Conservation (phyloP, 164 flowering plant species). For the Litsea cubeba region DNA sequence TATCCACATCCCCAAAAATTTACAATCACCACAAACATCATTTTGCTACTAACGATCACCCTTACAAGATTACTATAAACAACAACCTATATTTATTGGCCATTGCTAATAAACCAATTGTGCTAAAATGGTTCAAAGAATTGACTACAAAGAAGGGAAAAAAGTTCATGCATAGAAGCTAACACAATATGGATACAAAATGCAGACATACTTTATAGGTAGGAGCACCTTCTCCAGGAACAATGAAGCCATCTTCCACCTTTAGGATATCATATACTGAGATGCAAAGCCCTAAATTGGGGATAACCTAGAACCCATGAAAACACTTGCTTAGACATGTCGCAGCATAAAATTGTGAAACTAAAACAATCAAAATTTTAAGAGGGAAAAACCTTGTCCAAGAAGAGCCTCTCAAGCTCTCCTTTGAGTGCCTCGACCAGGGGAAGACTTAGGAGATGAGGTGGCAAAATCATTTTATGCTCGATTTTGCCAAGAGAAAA, state of each 20-base stretch:
- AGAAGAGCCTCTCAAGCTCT: conserved; percentile 53
- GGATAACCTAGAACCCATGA: conserved; percentile 45
- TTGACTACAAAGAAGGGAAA: neutral
- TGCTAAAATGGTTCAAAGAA: neutral
- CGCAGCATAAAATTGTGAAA: neutral
- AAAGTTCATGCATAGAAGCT: neutral
- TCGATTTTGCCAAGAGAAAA: conserved; percentile 62
- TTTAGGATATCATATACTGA: conserved; percentile 57
- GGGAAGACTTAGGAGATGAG: conserved; percentile 51
- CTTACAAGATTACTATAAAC: too few species aligned
- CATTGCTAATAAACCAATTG: neutral
- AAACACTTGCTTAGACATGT: neutral
- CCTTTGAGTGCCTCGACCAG: conserved; percentile 44
- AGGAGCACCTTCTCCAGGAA: conserved; percentile 68
- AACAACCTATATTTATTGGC: neutral
- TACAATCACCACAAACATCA: too few species aligned
- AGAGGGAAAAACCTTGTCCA: conserved; percentile 53
- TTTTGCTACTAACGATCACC: too few species aligned
- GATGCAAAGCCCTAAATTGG: conserved; percentile 63
- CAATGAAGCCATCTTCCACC: conserved; percentile 61
- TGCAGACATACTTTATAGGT: conserved; percentile 45
- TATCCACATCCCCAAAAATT: too few species aligned
- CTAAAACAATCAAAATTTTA: neutral
- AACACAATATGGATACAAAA: neutral
- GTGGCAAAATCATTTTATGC: conserved; percentile 65